Evolutionary conservation across 805 yeast species (phyloP).

Genomic region (Diddensiella transvaalensis): DNA sequence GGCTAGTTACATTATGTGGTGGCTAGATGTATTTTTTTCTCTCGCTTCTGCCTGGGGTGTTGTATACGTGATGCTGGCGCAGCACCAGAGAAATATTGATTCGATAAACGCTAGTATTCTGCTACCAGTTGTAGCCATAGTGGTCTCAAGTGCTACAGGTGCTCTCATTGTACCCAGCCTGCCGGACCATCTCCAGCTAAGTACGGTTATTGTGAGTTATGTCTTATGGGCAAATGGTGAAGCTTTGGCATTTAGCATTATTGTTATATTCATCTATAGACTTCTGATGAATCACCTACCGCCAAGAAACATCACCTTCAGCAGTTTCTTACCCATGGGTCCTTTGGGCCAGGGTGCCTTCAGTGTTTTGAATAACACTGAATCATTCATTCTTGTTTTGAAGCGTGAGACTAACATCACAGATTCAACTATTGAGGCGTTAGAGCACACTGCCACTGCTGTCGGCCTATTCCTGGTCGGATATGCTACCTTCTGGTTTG

Average conservation of each 20-base stretch:
- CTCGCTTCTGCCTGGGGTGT: constrained; percentile 59
- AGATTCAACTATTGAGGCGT: constrained; percentile 26
- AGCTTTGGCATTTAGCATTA: constrained; percentile 51
- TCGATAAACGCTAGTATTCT: constrained; percentile 55
- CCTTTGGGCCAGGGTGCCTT: constrained; percentile 82
- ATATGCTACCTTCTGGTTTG: constrained; percentile 57
- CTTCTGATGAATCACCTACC: constrained; percentile 58
- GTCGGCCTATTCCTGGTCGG: constrained; percentile 46
- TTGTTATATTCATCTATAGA: constrained; percentile 58
- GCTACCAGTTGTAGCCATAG: constrained; percentile 72
- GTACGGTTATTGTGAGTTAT: constrained; percentile 53
- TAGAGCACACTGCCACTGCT: constrained; percentile 38
- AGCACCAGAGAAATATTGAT: constrained; percentile 33
- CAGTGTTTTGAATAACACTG: constrained; percentile 46
- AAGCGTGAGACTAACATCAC: constrained; percentile 21
- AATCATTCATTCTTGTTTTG: constrained; percentile 43
- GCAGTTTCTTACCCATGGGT: constrained; percentile 71
- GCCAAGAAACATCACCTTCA: constrained; percentile 52
- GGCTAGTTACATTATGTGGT: constrained; percentile 65
- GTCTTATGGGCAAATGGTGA: constrained; percentile 71
- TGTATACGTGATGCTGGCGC: constrained; percentile 46
- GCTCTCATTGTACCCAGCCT: constrained; percentile 46
- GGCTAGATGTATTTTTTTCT: constrained; percentile 58
- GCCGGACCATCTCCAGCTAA: constrained; percentile 43
- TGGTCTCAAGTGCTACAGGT: constrained; percentile 74